These are phyloP conservation scores for Ceraceosorus guamensis DNA, from an alignment of 1,284 basidiomycete genomes.

Conservation along the genomic window DNA sequence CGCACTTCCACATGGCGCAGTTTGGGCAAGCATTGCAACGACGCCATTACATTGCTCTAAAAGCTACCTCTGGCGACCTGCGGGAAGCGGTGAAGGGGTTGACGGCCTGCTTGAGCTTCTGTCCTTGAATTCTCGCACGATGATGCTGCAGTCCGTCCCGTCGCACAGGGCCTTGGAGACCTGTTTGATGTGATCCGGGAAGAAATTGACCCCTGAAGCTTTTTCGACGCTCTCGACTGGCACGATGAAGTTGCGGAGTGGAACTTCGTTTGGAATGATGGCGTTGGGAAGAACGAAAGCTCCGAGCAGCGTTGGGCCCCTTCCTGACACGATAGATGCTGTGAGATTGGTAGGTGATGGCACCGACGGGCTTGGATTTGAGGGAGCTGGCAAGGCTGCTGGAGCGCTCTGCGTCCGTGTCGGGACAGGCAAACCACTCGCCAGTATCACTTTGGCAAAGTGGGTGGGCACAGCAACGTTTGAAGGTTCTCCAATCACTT, in stretches of 20 bases:
- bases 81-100: neutral
- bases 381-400: neutral
- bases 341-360: neutral
- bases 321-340: conserved; percentile 12
- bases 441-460: conserved; percentile 91
- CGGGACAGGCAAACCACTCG: conserved; percentile 39
- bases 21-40: too few species aligned
- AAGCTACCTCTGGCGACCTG: neutral
- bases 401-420: neutral
- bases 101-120: neutral
- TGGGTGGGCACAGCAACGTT: conserved; percentile 91
- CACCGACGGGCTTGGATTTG: neutral
- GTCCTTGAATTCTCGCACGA: conserved; percentile 36
- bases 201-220: conserved; percentile 78
- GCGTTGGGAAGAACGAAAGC: conserved; percentile 48
- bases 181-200: conserved; percentile 74
- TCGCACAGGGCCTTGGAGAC: conserved; percentile 77
- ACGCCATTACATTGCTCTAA: too few species aligned
- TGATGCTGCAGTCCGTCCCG: conserved; percentile 34
- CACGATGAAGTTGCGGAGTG: conserved; percentile 30
- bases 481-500: conserved; percentile 82
- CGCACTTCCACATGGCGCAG: too few species aligned
- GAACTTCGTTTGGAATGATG: conserved; percentile 40
- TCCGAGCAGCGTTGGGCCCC: conserved; percentile 20
- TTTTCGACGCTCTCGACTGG: conserved; percentile 82